Base-by-base conservation (phyloP, 2,329 filamentous ascomycete species). In the Trichoderma citrinoviride region DNA sequence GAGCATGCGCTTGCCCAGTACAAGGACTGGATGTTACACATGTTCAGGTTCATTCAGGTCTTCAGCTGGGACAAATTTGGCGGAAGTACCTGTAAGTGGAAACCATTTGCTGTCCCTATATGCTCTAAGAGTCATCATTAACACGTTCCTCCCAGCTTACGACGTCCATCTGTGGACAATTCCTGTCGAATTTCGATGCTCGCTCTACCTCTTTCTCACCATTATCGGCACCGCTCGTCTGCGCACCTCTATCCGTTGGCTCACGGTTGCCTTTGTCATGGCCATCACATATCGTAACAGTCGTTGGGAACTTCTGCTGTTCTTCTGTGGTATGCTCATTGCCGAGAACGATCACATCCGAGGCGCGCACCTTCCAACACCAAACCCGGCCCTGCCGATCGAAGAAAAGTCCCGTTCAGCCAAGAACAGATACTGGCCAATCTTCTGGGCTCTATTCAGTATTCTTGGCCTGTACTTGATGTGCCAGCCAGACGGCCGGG, bases 151-250 rank as follows among this genome's bases (percentile, higher is more conserved):
- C 6, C 7, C 60, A 73, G 77, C 73, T 23, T 85, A 86, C 69
- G 84, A 87, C 69, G 79, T 84, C 27, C 85, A 88, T 67, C 74
- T 87, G 25, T 88, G 85, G 85, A 87, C 86, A 5, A 87, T 88
- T 49, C 85, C 85, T 3, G 80, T 86, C 53, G 85, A 88, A 72
- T 86, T 85, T 70, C 79, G 82, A 66, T 84, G 82, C 72, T 86
- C 83, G 2, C 80, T 88, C 71, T 78, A 84, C 65, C 78, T 87
- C 10, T 87, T 87, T 72, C 73, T 87, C 7, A 77, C 79, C 14
- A 73, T 86, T 23, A 66, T 86, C 4, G 84, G 79, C 21, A 79
- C 82, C 10, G 81, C 82, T 6, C 77, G 81, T 27, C 71, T 85
- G 37, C 77, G 78, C 43, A 78, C 75, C 12, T 65, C 65, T 23